These are phyloP conservation scores for Arabis alpina DNA, from an alignment of 345 rosid species.

Conservation along the genomic window DNA sequence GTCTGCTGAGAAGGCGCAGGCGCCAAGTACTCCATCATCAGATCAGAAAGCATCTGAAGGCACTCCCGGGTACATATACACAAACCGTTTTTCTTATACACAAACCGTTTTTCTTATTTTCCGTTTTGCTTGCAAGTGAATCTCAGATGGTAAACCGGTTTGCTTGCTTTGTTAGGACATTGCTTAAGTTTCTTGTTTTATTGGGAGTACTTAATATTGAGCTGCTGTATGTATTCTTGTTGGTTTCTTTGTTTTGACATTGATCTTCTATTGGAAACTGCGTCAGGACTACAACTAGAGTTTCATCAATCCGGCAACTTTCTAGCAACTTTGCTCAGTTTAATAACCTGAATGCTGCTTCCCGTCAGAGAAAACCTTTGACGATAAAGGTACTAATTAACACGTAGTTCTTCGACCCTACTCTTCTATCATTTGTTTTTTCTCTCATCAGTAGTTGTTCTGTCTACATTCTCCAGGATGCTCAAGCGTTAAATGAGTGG, in stretches of 20 bases:
- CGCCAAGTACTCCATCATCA: conserved; percentile 62
- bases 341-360: conserved; percentile 68
- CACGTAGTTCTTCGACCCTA: neutral
- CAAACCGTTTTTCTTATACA: neutral
- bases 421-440: neutral
- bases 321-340: conserved; percentile 86
- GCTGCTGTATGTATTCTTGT: conserved; percentile 10
- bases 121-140: neutral
- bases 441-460: conserved; percentile 13
- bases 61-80: conserved; percentile 49
- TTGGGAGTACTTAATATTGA: neutral
- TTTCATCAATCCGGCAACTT: conserved; percentile 79
- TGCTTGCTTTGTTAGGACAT: conserved; percentile 18
- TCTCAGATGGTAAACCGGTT: neutral
- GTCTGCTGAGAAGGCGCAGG: conserved; percentile 68
- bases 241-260: conserved; percentile 21
- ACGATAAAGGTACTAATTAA: conserved; percentile 67
- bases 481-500: conserved; percentile 85
- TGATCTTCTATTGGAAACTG: conserved; percentile 24
- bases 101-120: neutral
- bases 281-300: conserved; percentile 70
- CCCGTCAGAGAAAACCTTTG: conserved; percentile 80
- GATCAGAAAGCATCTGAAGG: conserved; percentile 76
- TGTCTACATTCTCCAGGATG: conserved; percentile 64
- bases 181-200: neutral